A percentile compares a stretch with the other conserved stretches of the same genome.
Conservation (phyloP, 2,329 filamentous ascomycete genomes). For the Chaetomiaceae sp. region DNA sequence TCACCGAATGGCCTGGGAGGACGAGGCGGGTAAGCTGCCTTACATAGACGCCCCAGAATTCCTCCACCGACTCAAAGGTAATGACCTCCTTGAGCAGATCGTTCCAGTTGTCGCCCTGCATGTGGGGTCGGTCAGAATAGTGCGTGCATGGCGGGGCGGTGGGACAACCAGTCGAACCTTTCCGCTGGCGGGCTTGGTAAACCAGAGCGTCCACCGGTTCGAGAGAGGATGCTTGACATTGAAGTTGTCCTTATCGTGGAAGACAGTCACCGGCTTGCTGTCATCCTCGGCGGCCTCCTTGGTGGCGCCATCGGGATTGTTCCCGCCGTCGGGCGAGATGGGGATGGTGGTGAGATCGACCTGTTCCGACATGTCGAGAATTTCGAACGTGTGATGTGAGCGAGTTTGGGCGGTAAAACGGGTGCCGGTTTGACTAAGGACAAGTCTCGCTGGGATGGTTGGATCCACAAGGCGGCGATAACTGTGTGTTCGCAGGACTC, state of each 20-base stretch:
- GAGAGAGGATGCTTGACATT: slow-evolving; percentile 98
- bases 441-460: not conserved
- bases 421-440: slow-evolving; percentile 6
- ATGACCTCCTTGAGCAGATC: slow-evolving; percentile 98
- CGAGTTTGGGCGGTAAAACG: slow-evolving; percentile 7
- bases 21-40: slow-evolving; percentile 36
- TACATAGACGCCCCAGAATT: slow-evolving; percentile 99
- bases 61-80: slow-evolving; percentile 96
- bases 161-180: slow-evolving; percentile 57
- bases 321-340: slow-evolving; percentile 60
- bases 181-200: slow-evolving; percentile 94
- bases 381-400: not conserved
- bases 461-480: slow-evolving; percentile 14
- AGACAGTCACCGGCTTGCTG: slow-evolving; percentile 78
- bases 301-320: slow-evolving; percentile 47
- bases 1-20: not conserved
- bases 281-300: slow-evolving; percentile 42
- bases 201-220: slow-evolving; percentile 98
- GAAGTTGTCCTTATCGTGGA: slow-evolving; percentile 98
- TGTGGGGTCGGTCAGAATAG: slow-evolving; percentile 34
- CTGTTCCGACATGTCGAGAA: slow-evolving; percentile 45
- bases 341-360: slow-evolving; percentile 66
- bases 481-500: slow-evolving; percentile 10
- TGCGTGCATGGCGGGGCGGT: slow-evolving; percentile 6
- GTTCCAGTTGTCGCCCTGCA: slow-evolving; percentile 94